phyloP scores from a whole-genome alignment of 2,329 filamentous ascomycete species.

The Cryphonectria radicalis region DNA sequence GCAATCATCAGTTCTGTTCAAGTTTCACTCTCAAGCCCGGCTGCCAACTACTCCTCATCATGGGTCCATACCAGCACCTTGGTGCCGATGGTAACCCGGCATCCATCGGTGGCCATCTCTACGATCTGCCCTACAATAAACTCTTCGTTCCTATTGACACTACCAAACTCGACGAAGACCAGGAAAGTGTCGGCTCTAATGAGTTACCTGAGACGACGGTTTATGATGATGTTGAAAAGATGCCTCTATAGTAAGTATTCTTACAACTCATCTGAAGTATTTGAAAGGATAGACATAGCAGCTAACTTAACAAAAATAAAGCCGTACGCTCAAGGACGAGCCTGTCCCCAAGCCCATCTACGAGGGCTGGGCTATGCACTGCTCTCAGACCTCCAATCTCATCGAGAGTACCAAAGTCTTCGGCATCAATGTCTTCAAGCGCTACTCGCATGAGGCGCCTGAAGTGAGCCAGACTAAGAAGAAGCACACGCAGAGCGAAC shows the following conservation, averaged over 20 bases:
- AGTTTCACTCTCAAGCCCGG: not conserved
- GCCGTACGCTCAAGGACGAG: slow-evolving; percentile 31
- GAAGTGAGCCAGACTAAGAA: slow-evolving; percentile 14
- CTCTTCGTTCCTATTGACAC: slow-evolving; percentile 11
- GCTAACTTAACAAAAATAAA: slow-evolving; percentile 19
- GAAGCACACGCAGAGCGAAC: slow-evolving; percentile 32
- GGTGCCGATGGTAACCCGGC: slow-evolving; percentile 9
- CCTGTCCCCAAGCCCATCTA: slow-evolving; percentile 33
- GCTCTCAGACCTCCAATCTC: slow-evolving; percentile 22
- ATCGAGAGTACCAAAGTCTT: slow-evolving; percentile 29
- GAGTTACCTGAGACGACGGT: slow-evolving; percentile 15
- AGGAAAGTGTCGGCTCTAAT: slow-evolving; percentile 10
- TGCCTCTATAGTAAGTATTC: slow-evolving; percentile 13
- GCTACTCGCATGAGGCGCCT: slow-evolving; percentile 6
- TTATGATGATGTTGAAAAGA: not conserved
- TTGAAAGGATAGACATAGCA: too few species aligned
- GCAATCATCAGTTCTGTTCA: not conserved
- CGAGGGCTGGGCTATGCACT: slow-evolving; percentile 36
- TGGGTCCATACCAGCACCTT: not conserved
- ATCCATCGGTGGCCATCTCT: slow-evolving; percentile 17
- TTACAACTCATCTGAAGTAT: not conserved
- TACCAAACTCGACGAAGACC: slow-evolving; percentile 13
- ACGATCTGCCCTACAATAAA: slow-evolving; percentile 18
- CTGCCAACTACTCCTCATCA: not conserved
- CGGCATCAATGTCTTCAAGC: slow-evolving; percentile 26